phyloP scores from a whole-genome alignment of 2,329 filamentous ascomycete genomes.

The Trichophyton schoenleinii region DNA sequence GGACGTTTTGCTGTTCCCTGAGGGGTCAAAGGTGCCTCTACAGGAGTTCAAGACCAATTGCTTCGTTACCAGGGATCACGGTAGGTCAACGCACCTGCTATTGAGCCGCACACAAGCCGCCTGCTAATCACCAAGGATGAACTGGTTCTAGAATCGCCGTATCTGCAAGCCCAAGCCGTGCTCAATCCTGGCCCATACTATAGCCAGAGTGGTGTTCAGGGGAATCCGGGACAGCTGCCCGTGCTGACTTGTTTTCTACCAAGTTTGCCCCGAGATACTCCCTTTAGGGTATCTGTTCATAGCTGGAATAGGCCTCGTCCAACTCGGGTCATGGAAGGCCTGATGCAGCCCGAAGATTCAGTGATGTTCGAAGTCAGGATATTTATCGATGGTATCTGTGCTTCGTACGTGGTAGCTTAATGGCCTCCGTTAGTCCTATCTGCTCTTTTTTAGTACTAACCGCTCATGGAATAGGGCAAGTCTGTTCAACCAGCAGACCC shows the following conservation, averaged over 20 bases:
- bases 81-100: conserved; percentile 15
- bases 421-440: not conserved
- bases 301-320: conserved; percentile 54
- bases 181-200: conserved; percentile 22
- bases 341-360: conserved; percentile 45
- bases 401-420: conserved; percentile 40
- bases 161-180: conserved; percentile 34
- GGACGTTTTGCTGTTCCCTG: conserved; percentile 72
- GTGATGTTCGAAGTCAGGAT: conserved; percentile 54
- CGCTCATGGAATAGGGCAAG: conserved; percentile 36
- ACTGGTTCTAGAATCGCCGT: conserved; percentile 38
- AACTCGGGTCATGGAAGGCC: conserved; percentile 44
- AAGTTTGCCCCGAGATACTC: conserved; percentile 44
- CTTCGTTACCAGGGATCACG: conserved; percentile 47
- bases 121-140: conserved; percentile 4
- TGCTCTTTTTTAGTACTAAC: not conserved
- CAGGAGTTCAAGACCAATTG: conserved; percentile 75
- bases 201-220: conserved; percentile 11
- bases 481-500: conserved; percentile 40
- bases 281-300: conserved; percentile 63
- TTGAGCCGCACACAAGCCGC: not conserved
- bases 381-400: conserved; percentile 53
- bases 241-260: conserved; percentile 61
- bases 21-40: conserved; percentile 54
- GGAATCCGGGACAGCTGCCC: conserved; percentile 38